Base-by-base conservation (phyloP, 371 early-diverging fungal species). In the Mucor lusitanicus region DNA sequence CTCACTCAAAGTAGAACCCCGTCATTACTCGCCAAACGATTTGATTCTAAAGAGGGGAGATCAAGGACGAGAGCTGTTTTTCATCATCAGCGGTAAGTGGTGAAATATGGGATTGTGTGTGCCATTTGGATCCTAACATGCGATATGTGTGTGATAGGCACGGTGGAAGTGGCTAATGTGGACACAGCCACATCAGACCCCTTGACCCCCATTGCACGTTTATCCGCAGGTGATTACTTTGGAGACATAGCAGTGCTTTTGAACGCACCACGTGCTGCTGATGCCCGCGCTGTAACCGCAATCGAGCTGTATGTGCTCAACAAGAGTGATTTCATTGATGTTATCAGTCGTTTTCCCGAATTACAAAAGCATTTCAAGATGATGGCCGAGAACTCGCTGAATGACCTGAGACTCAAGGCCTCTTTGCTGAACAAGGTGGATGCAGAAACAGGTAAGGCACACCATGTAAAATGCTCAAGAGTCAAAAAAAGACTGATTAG, bases 221-320 rank as follows among this genome's bases (percentile, higher is more conserved):
- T 78, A 7, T 73, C 83, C 1, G 74, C 83, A 30, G 92, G 91
- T 25, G 83, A 84, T 54, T 91, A 86, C 64, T 87, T 89, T 78
- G 89, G 89, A 21, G 95, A 96, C 69, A 91, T 95, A 57, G 91
- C 91, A 6, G 85, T 94, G 2, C 73, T 95, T 8, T 86, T 94
- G 65, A 88, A 92, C 68, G 81, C 91, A n/a, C 85, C 89, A 12
- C 80, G 95, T 23, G 90, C 93, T 15, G 94, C 95, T 6, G 88
- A 90, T 54, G 94, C 92, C 32, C 78, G 84, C 57, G 87, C 93
- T 7, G 84, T 88, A 1, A 86, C 88, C 6, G 64, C 78, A 17
- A 71, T 85, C 15, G 85, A 88, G 15, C 71, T 85, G 17, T 85
- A 81, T 72, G 85, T 85, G 8, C 63, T 88, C 42, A 80, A 78